phyloP scores from a whole-genome alignment of 768 basidiomycete species.

The Fistulinella prunicolor region DNA sequence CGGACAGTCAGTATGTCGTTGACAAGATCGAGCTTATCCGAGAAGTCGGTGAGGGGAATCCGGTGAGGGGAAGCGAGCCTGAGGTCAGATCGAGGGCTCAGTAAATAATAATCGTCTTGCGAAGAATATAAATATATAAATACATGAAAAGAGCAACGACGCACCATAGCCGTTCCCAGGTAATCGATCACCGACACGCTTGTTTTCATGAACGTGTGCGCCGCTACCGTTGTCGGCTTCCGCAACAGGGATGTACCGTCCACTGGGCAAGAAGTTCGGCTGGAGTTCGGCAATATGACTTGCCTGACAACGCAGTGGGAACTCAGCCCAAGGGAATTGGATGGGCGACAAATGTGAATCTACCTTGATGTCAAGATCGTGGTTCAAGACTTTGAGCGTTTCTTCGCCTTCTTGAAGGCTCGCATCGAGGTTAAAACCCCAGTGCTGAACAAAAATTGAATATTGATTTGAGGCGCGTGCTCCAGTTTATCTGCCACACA shows the following conservation, averaged over 20 bases:
- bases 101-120: constrained; percentile 64
- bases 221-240: constrained; percentile 36
- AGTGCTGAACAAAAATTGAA: constrained; percentile 47
- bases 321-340: background rate
- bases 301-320: constrained; percentile 35
- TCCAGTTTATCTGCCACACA: constrained; percentile 11
- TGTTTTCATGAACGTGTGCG: constrained; percentile 46
- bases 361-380: constrained; percentile 41
- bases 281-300: constrained; percentile 54
- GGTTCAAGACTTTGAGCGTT: constrained; percentile 50
- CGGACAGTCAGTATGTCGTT: constrained; percentile 30
- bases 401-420: constrained; percentile 48
- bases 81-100: constrained; percentile 39
- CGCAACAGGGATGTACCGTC: constrained; percentile 45
- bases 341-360: background rate
- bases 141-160: background rate
- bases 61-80: constrained; percentile 43
- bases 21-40: constrained; percentile 43
- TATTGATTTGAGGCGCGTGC: background rate
- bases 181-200: constrained; percentile 55
- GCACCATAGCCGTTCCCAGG: constrained; percentile 61
- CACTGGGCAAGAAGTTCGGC: constrained; percentile 48
- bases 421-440: constrained; percentile 80
- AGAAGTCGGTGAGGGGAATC: constrained; percentile 42
- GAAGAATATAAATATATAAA: background rate